phyloP scores from a whole-genome alignment of 106 monocot genomes.

The Ottelia alismoides region DNA sequence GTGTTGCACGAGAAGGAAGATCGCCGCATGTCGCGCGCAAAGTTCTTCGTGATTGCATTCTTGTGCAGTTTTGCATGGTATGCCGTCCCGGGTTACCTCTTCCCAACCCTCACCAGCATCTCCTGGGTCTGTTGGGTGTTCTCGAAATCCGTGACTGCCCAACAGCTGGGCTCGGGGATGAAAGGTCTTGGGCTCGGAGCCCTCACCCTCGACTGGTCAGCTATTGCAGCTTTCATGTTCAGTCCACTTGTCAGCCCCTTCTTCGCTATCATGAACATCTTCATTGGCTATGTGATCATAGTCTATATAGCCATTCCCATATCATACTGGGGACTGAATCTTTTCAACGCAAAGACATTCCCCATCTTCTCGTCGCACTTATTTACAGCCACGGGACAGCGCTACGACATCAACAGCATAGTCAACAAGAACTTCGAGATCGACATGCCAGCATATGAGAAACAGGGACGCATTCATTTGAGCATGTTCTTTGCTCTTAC shows the following conservation, averaged over 20 bases:
- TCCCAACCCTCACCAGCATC: constrained; percentile 66
- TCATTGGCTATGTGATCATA: constrained; percentile 39
- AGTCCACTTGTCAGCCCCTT: constrained; percentile 81
- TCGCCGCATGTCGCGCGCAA: constrained; percentile 52
- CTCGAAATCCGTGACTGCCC: constrained; percentile 77
- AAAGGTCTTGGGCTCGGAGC: constrained; percentile 69
- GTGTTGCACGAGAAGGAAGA: constrained; percentile 89
- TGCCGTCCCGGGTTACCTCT: constrained; percentile 69
- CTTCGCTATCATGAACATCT: constrained; percentile 80
- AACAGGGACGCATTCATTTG: constrained; percentile 53
- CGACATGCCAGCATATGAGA: constrained; percentile 44
- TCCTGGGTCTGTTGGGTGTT: constrained; percentile 81
- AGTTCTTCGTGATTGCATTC: constrained; percentile 79
- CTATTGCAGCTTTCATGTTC: constrained; percentile 76
- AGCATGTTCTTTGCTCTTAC: constrained; percentile 77
- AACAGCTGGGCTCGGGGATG: constrained; percentile 86
- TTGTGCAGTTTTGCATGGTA: constrained; percentile 87
- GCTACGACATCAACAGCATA: constrained; percentile 54
- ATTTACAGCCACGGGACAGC: constrained; percentile 31
- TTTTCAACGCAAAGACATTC: constrained; percentile 65
- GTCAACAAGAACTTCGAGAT: constrained; percentile 77
- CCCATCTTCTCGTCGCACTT: constrained; percentile 82
- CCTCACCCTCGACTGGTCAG: constrained; percentile 80
- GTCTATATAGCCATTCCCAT: constrained; percentile 52
- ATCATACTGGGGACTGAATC: constrained; percentile 65